Percentiles rank a stretch among this genome's conserved stretches.
These are phyloP conservation scores for Tulasnella sp. DNA, from an alignment of 768 basidiomycete genomes.

Conservation along the genomic window DNA sequence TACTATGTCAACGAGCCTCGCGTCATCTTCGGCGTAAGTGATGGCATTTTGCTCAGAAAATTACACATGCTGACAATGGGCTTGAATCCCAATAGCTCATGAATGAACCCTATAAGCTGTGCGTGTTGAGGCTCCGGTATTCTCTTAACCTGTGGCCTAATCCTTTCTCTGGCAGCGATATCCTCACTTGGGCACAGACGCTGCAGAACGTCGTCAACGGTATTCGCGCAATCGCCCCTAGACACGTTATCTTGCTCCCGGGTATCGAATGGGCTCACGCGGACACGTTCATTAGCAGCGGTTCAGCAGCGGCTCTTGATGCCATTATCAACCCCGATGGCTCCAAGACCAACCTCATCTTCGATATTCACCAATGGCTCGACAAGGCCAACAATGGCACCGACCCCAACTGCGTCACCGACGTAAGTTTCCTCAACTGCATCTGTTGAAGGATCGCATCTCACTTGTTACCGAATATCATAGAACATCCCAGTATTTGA, in stretches of 20 bases:
- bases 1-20: conserved; percentile 17
- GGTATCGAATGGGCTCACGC: conserved; percentile 51
- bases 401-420: conserved; percentile 50
- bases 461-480: background rate
- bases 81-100: conserved; percentile 42
- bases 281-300: conserved; percentile 46
- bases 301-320: conserved; percentile 48
- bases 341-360: conserved; percentile 47
- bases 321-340: conserved; percentile 51
- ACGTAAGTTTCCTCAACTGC: background rate
- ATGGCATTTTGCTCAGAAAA: background rate
- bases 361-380: conserved; percentile 49
- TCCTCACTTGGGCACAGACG: conserved; percentile 46
- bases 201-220: conserved; percentile 50
- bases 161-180: conserved; percentile 43
- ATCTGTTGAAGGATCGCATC: background rate
- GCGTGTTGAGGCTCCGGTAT: conserved; percentile 31
- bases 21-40: conserved; percentile 39
- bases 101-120: conserved; percentile 56
- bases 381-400: conserved; percentile 53
- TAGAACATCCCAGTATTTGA: background rate
- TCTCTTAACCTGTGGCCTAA: background rate
- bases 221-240: conserved; percentile 50
- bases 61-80: background rate
- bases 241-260: conserved; percentile 52